These are phyloP conservation scores for Pueraria montana DNA, from an alignment of 306 rosid species.

Conservation along the genomic window DNA sequence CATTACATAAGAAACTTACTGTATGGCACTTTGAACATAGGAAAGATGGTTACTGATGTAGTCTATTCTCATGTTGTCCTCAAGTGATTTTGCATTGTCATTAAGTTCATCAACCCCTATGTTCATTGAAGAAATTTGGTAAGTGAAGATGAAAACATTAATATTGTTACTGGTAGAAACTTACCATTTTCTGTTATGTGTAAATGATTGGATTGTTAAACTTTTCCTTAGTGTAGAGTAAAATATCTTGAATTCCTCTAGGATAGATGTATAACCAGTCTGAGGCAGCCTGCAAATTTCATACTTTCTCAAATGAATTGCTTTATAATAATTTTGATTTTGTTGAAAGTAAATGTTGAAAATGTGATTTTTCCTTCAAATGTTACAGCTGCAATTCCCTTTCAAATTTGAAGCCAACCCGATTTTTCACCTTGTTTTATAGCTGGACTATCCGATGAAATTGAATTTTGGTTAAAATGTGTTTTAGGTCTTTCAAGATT, in stretches of 20 bases:
- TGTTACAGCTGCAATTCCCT: neutral
- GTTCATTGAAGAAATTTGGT: neutral
- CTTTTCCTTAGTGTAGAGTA: constrained; percentile 52
- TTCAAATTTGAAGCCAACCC: neutral
- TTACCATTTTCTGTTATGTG: constrained; percentile 70
- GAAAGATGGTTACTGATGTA: constrained; percentile 37
- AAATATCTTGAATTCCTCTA: too few species aligned
- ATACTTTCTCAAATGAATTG: neutral
- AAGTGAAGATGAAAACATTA: neutral
- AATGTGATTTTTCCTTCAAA: neutral
- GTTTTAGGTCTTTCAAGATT: too few species aligned
- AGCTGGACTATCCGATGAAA: neutral
- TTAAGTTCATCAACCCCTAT: constrained; percentile 48
- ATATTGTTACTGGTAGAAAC: neutral
- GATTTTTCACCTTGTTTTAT: neutral
- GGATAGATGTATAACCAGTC: constrained; percentile 55
- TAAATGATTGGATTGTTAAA: constrained; percentile 57
- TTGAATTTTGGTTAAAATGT: too few species aligned
- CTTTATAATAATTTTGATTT: neutral
- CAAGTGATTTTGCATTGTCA: constrained; percentile 38
- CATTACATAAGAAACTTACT: constrained; percentile 39
- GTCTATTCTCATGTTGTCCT: constrained; percentile 42
- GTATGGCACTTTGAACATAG: constrained; percentile 35
- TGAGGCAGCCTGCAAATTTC: constrained; percentile 44
- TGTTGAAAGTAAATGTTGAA: neutral